These are phyloP conservation scores for Colletotrichum godetiae DNA, from an alignment of 2,329 filamentous ascomycete genomes.

Conservation along the genomic window DNA sequence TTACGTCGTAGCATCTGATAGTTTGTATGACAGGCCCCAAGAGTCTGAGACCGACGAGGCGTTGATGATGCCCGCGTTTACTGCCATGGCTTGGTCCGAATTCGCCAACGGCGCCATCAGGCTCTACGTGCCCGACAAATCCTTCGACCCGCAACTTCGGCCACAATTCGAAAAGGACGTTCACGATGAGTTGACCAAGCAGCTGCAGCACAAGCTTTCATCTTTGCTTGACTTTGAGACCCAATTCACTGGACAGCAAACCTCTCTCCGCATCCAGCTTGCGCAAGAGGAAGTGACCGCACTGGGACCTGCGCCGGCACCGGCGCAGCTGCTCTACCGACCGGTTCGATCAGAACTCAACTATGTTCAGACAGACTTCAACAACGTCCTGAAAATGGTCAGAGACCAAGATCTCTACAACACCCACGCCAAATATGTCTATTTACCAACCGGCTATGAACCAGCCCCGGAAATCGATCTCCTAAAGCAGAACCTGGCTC, in stretches of 20 bases:
- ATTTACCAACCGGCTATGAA: constrained; percentile 43
- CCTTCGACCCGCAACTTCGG: constrained; percentile 82
- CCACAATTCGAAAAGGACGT: constrained; percentile 74
- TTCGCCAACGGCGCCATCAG: constrained; percentile 80
- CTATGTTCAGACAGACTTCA: constrained; percentile 85
- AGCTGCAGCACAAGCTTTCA: constrained; percentile 67
- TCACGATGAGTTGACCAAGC: constrained; percentile 63
- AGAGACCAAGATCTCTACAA: constrained; percentile 59
- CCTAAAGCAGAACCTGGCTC: constrained; percentile 68
- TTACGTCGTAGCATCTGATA: constrained; percentile 53
- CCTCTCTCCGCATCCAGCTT: constrained; percentile 73
- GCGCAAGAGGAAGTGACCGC: constrained; percentile 70
- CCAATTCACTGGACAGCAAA: constrained; percentile 74
- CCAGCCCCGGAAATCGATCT: constrained; percentile 60
- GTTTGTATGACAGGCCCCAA: constrained; percentile 27
- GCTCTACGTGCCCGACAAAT: constrained; percentile 86
- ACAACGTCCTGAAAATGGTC: constrained; percentile 76
- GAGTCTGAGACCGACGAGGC: not conserved
- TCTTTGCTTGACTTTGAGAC: constrained; percentile 74
- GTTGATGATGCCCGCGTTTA: not conserved
- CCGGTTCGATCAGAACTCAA: constrained; percentile 75
- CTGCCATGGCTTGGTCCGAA: constrained; percentile 75
- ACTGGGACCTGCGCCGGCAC: constrained; percentile 75
- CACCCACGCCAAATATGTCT: constrained; percentile 47
- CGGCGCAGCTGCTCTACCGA: constrained; percentile 75